Evolutionary conservation across 1,139 yeast species (phyloP).

Genomic region (Scheffersomyces cryptocercus): DNA sequence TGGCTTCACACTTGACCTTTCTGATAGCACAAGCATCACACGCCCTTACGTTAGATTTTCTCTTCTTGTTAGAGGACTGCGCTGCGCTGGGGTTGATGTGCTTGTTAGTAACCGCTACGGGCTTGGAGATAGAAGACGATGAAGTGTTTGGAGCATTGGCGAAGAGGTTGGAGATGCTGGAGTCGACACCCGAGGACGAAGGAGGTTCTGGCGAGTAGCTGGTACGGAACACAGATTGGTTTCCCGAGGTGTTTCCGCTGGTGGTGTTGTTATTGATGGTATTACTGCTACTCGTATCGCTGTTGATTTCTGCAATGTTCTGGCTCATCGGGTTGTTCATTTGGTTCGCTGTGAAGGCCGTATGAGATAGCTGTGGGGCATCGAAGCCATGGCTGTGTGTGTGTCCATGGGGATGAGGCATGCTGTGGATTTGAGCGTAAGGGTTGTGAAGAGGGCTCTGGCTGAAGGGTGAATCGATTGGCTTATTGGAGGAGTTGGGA

Average conservation of each 20-base stretch:
- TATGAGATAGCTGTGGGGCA: not conserved
- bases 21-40: conserved; percentile 51
- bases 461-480: not conserved
- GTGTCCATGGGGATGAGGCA: too few species aligned
- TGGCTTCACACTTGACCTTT: conserved; percentile 44
- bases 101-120: not conserved
- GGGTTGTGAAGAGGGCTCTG: not conserved
- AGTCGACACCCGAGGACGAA: not conserved
- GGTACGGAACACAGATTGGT: not conserved
- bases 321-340: not conserved
- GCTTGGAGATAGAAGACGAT: not conserved
- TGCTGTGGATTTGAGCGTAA: too few species aligned
- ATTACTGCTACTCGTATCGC: too few species aligned
- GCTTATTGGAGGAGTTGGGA: not conserved
- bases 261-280: too few species aligned
- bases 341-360: not conserved
- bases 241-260: too few species aligned
- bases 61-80: conserved; percentile 8
- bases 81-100: not conserved
- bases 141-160: not conserved
- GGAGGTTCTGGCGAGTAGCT: not conserved
- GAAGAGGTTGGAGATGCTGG: not conserved
- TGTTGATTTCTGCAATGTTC: not conserved
- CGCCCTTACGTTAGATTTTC: conserved; percentile 20
- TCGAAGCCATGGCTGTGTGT: not conserved